phyloP scores from a whole-genome alignment of 2,329 filamentous ascomycete species.

The Penicillium paneum region DNA sequence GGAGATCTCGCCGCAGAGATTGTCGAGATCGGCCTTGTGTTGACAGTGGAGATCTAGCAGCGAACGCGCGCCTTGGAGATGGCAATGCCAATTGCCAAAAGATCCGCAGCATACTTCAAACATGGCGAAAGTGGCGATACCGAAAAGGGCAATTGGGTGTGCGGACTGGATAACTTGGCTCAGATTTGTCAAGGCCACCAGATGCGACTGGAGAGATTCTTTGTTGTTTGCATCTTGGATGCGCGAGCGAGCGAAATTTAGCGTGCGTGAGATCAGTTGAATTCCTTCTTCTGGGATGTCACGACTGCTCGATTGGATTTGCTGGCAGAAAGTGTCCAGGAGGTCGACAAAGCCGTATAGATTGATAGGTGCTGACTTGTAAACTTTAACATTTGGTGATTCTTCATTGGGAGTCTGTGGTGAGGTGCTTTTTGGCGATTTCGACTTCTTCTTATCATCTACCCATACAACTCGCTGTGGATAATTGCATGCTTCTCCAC shows the following conservation, averaged over 20 bases:
- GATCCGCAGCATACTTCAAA: slow-evolving; percentile 45
- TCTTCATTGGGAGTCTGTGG: neutral
- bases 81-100: slow-evolving; percentile 41
- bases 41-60: slow-evolving; percentile 43
- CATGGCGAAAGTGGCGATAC: slow-evolving; percentile 46
- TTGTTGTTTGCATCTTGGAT: slow-evolving; percentile 20
- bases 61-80: slow-evolving; percentile 42
- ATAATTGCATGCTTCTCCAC: slow-evolving; percentile 23
- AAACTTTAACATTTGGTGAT: neutral
- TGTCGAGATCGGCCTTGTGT: slow-evolving; percentile 33
- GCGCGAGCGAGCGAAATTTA: slow-evolving; percentile 24
- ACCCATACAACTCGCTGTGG: slow-evolving; percentile 29
- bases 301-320: slow-evolving; percentile 20
- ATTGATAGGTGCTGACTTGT: slow-evolving; percentile 16
- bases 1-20: slow-evolving; percentile 32
- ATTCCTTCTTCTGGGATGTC: slow-evolving; percentile 23
- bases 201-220: slow-evolving; percentile 26
- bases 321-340: slow-evolving; percentile 24
- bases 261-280: slow-evolving; percentile 24
- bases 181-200: slow-evolving; percentile 38
- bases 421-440: neutral
- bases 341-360: slow-evolving; percentile 28
- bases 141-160: slow-evolving; percentile 44
- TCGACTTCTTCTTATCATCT: slow-evolving; percentile 10
- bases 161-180: slow-evolving; percentile 41